phyloP scores from a whole-genome alignment of 305 asterid species.

The Solanum hybrid region DNA sequence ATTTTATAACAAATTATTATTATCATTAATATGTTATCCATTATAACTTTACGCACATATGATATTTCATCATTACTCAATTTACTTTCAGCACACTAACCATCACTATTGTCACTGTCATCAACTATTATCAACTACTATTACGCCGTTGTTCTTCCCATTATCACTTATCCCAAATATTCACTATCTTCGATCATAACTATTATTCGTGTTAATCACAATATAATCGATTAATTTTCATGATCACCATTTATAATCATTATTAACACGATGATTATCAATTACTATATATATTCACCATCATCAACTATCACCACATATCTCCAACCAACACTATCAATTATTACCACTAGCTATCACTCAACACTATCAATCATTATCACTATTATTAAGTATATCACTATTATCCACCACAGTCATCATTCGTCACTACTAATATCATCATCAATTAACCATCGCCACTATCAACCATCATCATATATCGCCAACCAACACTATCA shows the following conservation, averaged over 20 bases:
- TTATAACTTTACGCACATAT: not conserved
- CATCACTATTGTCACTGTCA: not conserved
- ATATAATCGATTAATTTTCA: not conserved
- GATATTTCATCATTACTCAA: not conserved
- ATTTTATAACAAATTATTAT: not conserved
- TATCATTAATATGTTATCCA: not conserved
- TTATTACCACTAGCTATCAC: not conserved
- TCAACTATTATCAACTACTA: not conserved
- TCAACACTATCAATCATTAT: not conserved
- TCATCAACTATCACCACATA: not conserved
- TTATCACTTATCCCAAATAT: not conserved
- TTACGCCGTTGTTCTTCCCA: not conserved
- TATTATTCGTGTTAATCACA: not conserved
- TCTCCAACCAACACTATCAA: not conserved
- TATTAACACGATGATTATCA: not conserved
- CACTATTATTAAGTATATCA: not conserved
- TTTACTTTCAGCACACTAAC: not conserved
- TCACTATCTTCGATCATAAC: not conserved
- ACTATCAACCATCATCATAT: not conserved
- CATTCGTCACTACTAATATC: not conserved
- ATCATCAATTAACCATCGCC: not conserved
- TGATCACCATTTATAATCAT: not conserved
- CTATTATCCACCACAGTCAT: not conserved
- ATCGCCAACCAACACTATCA: not conserved
- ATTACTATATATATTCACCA: not conserved